phyloP scores from a whole-genome alignment of 140 eudicot species.

The Stevia rebaudiana region DNA sequence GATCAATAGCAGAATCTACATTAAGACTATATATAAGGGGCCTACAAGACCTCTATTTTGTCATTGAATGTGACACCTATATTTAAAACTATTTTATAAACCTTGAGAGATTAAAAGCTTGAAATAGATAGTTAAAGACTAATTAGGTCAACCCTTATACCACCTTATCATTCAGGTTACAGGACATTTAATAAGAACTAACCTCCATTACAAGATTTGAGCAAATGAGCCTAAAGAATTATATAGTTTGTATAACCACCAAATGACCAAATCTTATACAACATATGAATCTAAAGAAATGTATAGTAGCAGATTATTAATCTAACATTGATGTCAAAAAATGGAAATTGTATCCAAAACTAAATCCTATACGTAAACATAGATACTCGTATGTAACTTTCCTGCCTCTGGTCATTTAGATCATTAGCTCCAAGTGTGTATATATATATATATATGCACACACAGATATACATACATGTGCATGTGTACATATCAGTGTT shows the following conservation, averaged over 20 bases:
- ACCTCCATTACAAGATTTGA: not conserved
- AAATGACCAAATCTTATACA: not conserved
- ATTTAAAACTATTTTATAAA: not conserved
- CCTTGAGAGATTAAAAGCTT: not conserved
- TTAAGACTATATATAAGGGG: not conserved
- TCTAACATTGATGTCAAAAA: constrained; percentile 1
- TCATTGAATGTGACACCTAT: not conserved
- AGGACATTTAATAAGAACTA: not conserved
- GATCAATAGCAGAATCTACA: not conserved
- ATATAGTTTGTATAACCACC: not conserved
- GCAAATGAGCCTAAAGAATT: not conserved
- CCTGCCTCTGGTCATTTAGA: not conserved
- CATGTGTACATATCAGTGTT: too few relatives aligned
- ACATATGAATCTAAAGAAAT: not conserved
- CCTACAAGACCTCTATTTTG: not conserved
- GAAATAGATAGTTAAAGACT: not conserved
- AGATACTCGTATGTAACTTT: not conserved
- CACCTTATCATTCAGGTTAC: not conserved
- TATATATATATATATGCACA: too few relatives aligned
- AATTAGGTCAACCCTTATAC: not conserved
- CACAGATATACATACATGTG: too few relatives aligned
- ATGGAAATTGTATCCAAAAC: not conserved
- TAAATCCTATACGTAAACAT: not conserved
- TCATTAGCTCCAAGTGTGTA: not conserved
- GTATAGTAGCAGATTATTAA: not conserved